Evolutionary conservation across 2,329 filamentous ascomycete species (phyloP), one percentile per base, ranked within the genome.

Genomic region (Rhynchosporium secalis): DNA sequence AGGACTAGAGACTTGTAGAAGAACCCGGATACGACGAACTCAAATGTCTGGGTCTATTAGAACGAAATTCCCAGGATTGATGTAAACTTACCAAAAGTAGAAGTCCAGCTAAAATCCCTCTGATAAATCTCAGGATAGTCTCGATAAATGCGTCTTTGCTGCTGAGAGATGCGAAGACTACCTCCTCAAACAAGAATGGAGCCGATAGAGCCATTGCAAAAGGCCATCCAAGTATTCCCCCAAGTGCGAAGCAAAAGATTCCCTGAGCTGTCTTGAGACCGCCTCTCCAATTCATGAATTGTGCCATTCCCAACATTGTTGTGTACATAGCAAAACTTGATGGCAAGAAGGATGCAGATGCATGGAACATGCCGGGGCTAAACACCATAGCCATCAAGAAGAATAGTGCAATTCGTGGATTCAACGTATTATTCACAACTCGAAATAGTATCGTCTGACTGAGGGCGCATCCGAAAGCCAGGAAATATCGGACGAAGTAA

Each of bases 261-360:
- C 91, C 95, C 72, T 86, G 83, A 0, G 90, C 87, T 0, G 91
- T 96, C 75, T 88, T 91, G 51, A 92, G 79, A 0, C 91, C 90
- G 26, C 87, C 88, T 43, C 84, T 84, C 88, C 91, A 95, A 76
- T 96, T 91, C 84, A 99, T 89, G 75, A 98, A 99, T 0, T 91
- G 86, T 1, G 92, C 85, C 60, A 92, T 85, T 10, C 93, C 95
- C 7, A 98, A 80, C 82, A 95, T 95, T 13, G 86, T 87, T 63
- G 87, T 90, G 75, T 96, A 97, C 95, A 99, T 99, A 72, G 95
- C 90, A 73, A 99, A 99, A 75, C 90, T 96, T 8, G 93, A 96
- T 0, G 95, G 95, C 4, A 99, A 80, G 72, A 91, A 97, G 5
- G 94, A 87, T 1, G 90, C 84, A 62, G 91, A 92, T 4, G 95